phyloP scores from a whole-genome alignment of 805 yeast genomes.

The Ogataea siamensis region DNA sequence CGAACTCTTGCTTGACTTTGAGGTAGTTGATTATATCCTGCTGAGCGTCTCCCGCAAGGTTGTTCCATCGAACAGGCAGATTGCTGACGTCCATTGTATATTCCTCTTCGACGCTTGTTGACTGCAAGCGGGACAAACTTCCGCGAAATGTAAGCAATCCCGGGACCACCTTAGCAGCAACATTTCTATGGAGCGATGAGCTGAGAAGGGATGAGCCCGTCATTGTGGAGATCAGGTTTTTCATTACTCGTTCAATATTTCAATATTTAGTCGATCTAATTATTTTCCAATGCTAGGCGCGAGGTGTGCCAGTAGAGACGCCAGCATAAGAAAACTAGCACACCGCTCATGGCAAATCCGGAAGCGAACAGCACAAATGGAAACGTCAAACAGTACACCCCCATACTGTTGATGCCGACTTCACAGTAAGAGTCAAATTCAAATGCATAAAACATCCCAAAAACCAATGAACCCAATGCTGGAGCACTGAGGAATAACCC shows the following conservation, averaged over 20 bases:
- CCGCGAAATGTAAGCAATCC: too few relatives aligned
- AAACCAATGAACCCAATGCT: slow-evolving; percentile 71
- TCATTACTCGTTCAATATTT: neutral
- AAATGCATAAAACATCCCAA: slow-evolving; percentile 67
- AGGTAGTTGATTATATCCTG: slow-evolving; percentile 37
- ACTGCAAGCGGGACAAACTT: neutral
- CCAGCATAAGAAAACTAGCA: slow-evolving; percentile 18
- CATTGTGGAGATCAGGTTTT: too few relatives aligned
- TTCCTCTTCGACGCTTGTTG: slow-evolving; percentile 22
- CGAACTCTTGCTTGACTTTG: slow-evolving; percentile 36
- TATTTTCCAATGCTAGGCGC: slow-evolving; percentile 5
- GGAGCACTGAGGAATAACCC: slow-evolving; percentile 87
- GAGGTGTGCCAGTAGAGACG: slow-evolving; percentile 17
- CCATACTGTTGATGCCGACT: slow-evolving; percentile 3
- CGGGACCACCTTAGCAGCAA: too few relatives aligned
- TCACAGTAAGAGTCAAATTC: slow-evolving; percentile 48
- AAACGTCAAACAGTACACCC: slow-evolving; percentile 17
- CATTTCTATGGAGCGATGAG: too few relatives aligned
- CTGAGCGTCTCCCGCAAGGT: slow-evolving; percentile 34
- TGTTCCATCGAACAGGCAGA: slow-evolving; percentile 34
- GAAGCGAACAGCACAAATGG: slow-evolving; percentile 17
- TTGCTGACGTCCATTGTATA: slow-evolving; percentile 32
- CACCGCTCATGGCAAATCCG: slow-evolving; percentile 15
- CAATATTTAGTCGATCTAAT: neutral
- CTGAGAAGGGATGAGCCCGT: too few relatives aligned